phyloP scores from a whole-genome alignment of 1,284 basidiomycete species.

The Ustilago vetiveriae region DNA sequence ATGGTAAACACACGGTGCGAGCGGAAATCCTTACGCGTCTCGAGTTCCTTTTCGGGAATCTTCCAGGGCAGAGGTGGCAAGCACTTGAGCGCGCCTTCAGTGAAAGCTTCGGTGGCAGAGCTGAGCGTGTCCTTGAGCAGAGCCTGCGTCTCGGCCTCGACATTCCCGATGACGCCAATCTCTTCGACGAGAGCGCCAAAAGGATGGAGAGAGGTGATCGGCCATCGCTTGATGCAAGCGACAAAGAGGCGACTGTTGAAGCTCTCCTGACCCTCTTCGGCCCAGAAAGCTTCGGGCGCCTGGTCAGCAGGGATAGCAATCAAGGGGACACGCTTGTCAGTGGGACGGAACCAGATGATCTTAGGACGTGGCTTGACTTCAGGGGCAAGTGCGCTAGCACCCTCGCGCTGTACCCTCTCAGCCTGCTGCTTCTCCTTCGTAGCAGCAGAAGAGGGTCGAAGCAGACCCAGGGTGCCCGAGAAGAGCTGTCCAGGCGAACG shows the following conservation, averaged over 20 bases:
- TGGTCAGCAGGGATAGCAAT: constrained; percentile 98
- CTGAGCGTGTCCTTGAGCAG: constrained; percentile 94
- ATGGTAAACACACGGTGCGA: constrained; percentile 88
- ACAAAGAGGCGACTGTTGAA: constrained; percentile 93
- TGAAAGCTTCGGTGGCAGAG: constrained; percentile 64
- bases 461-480: constrained; percentile 92
- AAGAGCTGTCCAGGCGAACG: constrained; percentile 98
- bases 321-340: constrained; percentile 97
- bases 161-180: constrained; percentile 95
- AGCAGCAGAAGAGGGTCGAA: constrained; percentile 94
- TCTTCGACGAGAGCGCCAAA: constrained; percentile 98
- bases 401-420: constrained; percentile 93
- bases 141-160: constrained; percentile 96
- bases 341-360: constrained; percentile 99
- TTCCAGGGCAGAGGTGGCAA: constrained; percentile 93
- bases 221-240: constrained; percentile 94
- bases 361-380: constrained; percentile 79
- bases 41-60: constrained; percentile 89
- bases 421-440: constrained; percentile 99
- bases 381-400: constrained; percentile 78
- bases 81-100: constrained; percentile 86
- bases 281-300: constrained; percentile 93
- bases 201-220: constrained; percentile 91
- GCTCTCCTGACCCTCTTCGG: constrained; percentile 79
- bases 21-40: constrained; percentile 86